Base-by-base conservation (phyloP, 805 yeast genomes). In the Pichia sporocuriosa region DNA sequence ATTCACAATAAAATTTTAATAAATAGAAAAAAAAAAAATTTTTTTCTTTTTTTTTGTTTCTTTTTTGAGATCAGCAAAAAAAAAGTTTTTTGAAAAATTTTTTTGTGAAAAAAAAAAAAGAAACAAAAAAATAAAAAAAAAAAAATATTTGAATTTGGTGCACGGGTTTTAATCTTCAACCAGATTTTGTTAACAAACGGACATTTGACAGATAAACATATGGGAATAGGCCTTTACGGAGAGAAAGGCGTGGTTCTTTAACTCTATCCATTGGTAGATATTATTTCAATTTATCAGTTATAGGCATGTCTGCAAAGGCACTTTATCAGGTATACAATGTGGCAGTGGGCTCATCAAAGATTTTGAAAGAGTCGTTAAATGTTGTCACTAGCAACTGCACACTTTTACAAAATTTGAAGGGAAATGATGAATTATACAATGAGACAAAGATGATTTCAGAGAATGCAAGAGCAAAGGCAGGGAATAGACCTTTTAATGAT, bases 301-400 rank as follows among this genome's bases (percentile, higher is more conserved):
- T 32, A 23, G 35, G n/a, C 29, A 58, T 59, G 56, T 49, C 56
- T 22, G 47, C 61, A 0, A 58, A 53, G 32, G 35, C 51, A 0
- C 28, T 60, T 2, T 59, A 48, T 34, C 59, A 61, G 32, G 35
- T 53, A 2, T 54, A 52, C 28, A 45, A 49, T 20, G 45, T 63
- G 10, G 50, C 52, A 12, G 43, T 47, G 21, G 65, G 66, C 6
- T 52, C 59, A 16, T 24, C 51, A 20, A 55, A 53, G 27, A 64
- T 63, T 4, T 29, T 52, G 11, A 37, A 43, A n/a, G 59, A 57
- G 35, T 39, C 57, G 6, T 32, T 35, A 12, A 46, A 47, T 4
- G 19, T 50, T 1, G 37, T 47, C 1, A 40, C 49, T 6, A 29
- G 45, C 11, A 50, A 54, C 22, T 52, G 57, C 34, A 48, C 58